Evolutionary conservation across 1,139 yeast genomes (phyloP).

Genomic region (Yamadazyma buinensis): DNA sequence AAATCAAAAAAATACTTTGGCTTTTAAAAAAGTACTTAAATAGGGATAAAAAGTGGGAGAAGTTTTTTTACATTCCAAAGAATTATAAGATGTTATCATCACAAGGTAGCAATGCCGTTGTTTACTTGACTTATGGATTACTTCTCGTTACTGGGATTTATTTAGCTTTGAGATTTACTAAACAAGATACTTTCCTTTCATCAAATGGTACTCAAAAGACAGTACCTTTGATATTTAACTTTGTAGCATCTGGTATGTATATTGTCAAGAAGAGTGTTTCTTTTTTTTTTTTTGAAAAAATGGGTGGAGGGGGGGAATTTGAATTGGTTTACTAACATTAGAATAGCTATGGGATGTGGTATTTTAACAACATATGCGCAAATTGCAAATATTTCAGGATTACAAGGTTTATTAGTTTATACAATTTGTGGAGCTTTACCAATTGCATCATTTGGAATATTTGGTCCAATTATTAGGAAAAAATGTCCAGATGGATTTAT

Average conservation of each 20-base stretch:
- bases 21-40: neutral
- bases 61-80: too few species aligned
- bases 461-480: slow-evolving; percentile 77
- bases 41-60: neutral
- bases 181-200: slow-evolving; percentile 55
- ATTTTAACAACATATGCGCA: slow-evolving; percentile 80
- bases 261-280: too few species aligned
- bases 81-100: slow-evolving; percentile 26
- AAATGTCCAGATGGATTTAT: slow-evolving; percentile 90
- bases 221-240: slow-evolving; percentile 77
- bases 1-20: too few species aligned
- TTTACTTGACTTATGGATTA: slow-evolving; percentile 68
- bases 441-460: slow-evolving; percentile 70
- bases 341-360: slow-evolving; percentile 85
- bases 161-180: slow-evolving; percentile 51
- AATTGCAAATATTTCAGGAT: slow-evolving; percentile 80
- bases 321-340: slow-evolving; percentile 14
- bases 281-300: too few species aligned
- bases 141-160: slow-evolving; percentile 58
- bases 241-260: slow-evolving; percentile 88
- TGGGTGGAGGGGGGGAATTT: too few species aligned
- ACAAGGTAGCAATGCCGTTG: slow-evolving; percentile 63
- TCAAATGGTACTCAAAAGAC: slow-evolving; percentile 81
- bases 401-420: slow-evolving; percentile 84
- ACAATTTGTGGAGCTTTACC: slow-evolving; percentile 83